Evolutionary conservation across 768 basidiomycete genomes (phyloP).

Genomic region (Myochromella boudieri): DNA sequence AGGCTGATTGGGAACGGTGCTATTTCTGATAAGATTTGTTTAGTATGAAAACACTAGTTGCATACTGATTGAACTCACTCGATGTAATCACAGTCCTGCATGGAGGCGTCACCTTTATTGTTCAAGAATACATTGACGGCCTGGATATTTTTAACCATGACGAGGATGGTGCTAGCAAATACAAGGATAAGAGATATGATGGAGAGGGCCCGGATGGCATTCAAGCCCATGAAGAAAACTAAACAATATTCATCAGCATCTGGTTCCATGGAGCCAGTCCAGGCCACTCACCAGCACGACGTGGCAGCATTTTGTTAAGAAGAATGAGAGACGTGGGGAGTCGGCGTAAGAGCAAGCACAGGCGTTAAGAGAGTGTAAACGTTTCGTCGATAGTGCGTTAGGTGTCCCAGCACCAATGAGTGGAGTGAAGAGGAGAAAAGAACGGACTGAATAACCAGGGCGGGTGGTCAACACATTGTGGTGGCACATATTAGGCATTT

Average conservation of each 20-base stretch:
- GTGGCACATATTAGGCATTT: too few relatives aligned
- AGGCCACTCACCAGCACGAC: constrained; percentile 30
- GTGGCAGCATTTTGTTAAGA: constrained; percentile 26
- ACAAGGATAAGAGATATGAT: constrained; percentile 79
- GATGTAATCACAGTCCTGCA: constrained; percentile 76
- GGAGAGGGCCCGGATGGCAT: constrained; percentile 72
- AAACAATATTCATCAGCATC: not conserved
- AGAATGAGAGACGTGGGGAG: constrained; percentile 1
- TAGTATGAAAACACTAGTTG: not conserved
- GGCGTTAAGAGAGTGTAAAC: constrained; percentile 14
- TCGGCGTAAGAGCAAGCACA: constrained; percentile 7
- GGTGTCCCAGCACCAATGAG: constrained; percentile 34
- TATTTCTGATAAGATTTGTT: constrained; percentile 42
- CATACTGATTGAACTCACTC: constrained; percentile 45
- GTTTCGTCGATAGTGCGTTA: constrained; percentile 9
- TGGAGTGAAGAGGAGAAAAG: constrained; percentile 14
- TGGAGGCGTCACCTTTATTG: constrained; percentile 32
- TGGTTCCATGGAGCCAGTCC: not conserved
- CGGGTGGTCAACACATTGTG: not conserved
- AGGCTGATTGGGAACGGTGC: constrained; percentile 91
- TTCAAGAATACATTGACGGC: constrained; percentile 68
- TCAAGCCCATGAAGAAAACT: constrained; percentile 72
- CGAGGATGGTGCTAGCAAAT: constrained; percentile 72
- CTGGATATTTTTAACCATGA: constrained; percentile 73
- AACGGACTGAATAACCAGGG: not conserved